These are phyloP conservation scores for Oehlia diaphana DNA, from an alignment of 192 early-diverging fungal genomes.

Conservation along the genomic window DNA sequence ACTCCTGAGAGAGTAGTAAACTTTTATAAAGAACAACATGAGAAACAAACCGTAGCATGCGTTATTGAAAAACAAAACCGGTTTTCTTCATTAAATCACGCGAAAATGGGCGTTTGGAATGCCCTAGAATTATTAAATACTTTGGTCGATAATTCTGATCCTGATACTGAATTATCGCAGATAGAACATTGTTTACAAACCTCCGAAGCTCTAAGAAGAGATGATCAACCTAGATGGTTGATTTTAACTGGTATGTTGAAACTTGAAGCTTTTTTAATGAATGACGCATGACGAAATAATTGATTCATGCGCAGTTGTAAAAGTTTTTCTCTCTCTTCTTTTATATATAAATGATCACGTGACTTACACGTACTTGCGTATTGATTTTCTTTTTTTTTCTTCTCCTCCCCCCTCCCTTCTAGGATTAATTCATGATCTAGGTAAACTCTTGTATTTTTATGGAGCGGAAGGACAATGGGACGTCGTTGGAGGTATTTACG, in stretches of 20 bases:
- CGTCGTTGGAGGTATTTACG: conserved; percentile 32
- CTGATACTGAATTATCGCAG: conserved; percentile 51
- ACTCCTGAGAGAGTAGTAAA: conserved; percentile 13
- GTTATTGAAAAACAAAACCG: conserved; percentile 33
- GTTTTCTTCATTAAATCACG: conserved; percentile 28
- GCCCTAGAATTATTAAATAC: conserved; percentile 45
- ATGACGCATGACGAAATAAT: no score
- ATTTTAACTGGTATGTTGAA: conserved; percentile 33
- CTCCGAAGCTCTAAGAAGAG: conserved; percentile 47
- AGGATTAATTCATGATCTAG: conserved; percentile 53
- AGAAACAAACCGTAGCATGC: conserved; percentile 39
- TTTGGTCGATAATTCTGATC: conserved; percentile 52
- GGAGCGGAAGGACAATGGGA: conserved; percentile 51
- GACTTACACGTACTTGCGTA: no score
- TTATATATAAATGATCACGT: no score
- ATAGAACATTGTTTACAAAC: conserved; percentile 53
- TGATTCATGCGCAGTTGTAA: no score
- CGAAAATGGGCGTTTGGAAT: conserved; percentile 48
- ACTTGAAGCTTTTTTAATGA: no score
- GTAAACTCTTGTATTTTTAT: conserved; percentile 46
- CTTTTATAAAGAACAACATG: conserved; percentile 44
- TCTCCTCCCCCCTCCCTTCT: no score
- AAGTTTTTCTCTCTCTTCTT: no score
- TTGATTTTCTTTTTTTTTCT: background rate
- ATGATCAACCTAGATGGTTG: conserved; percentile 52